phyloP scores from a whole-genome alignment of 805 yeast species.

The Cyberlindnera saturnus region DNA sequence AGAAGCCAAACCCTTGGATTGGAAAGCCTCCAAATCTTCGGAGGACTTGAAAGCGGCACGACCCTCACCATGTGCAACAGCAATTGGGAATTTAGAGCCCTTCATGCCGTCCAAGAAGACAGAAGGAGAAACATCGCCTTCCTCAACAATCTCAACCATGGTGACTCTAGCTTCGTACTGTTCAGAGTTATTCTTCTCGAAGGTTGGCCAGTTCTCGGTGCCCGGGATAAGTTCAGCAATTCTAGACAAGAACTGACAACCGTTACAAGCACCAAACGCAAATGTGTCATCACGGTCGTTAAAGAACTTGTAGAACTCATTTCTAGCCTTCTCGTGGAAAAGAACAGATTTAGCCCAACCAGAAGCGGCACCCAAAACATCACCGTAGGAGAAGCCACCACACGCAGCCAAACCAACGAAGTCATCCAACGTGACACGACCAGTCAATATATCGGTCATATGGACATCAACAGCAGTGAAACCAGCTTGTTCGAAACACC shows the following conservation, averaged over 20 bases:
- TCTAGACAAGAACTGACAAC: constrained; percentile 92
- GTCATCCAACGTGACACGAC: constrained; percentile 62
- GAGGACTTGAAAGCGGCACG: constrained; percentile 63
- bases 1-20: constrained; percentile 48
- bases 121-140: constrained; percentile 38
- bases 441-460: constrained; percentile 85
- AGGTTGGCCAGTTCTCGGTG: constrained; percentile 91
- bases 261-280: constrained; percentile 97
- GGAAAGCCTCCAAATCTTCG: constrained; percentile 42
- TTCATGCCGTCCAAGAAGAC: constrained; percentile 86
- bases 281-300: constrained; percentile 84
- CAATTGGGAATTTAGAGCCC: constrained; percentile 92
- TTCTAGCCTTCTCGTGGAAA: constrained; percentile 70
- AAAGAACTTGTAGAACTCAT: constrained; percentile 76
- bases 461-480: constrained; percentile 93
- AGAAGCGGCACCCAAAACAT: constrained; percentile 96
- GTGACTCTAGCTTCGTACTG: constrained; percentile 95
- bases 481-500: constrained; percentile 93
- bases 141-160: constrained; percentile 73
- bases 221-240: constrained; percentile 88
- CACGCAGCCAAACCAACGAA: constrained; percentile 96
- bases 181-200: constrained; percentile 85
- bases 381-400: constrained; percentile 99
- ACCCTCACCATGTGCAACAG: constrained; percentile 99
- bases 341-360: constrained; percentile 98